Evolutionary conservation across 805 yeast genomes (phyloP), one percentile per base, ranked within the genome.

Genomic region (Hanseniaspora lindneri): DNA sequence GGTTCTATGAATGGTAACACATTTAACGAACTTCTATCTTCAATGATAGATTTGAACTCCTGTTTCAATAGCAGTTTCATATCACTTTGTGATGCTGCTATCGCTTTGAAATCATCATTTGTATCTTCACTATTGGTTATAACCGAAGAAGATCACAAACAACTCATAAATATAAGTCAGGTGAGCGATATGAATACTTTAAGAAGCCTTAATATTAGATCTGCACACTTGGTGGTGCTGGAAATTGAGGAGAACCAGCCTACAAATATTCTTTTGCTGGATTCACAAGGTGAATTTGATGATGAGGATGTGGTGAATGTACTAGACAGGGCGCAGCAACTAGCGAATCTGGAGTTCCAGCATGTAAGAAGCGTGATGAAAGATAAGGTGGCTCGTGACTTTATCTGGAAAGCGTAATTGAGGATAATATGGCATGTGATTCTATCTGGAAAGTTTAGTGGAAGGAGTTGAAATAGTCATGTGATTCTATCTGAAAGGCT

Each of bases 71-170:
- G 86, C 2, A 66, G 79, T 1, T 78, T 70, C 53, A 64, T 83
- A 53, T 94, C 96, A 0, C 70, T 89, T 39, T 61, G 87, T 1
- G 89, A 87, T 61, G 82, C 95, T 6, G 86, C 84, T 40, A 70
- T 88, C 17, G 80, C 86, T 0, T 62, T 89, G 47, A 67, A 70
- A 41, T 64, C 73, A n/a, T 74, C 87, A 0, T 79, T 80, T 56
- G 71, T 76, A 0, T 75, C 87, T 16, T 65, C 74, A 0, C 66
- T 77, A 4, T 60, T 77, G n/a, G 69, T 73, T 8, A 43, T 56
- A 3, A 32, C 24, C 5, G 55, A 56, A 1, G 61, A 63, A 21
- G 52, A 54, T 2, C 7, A 7, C 10, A 58, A 65, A 2, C 44
- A 71, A 4, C 55, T 68, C 10, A 42, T 66, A 2, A 65, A 69